These are phyloP conservation scores for Cladosporium austrohemisphaericum DNA, from an alignment of 2,329 filamentous ascomycete species.

Conservation along the genomic window DNA sequence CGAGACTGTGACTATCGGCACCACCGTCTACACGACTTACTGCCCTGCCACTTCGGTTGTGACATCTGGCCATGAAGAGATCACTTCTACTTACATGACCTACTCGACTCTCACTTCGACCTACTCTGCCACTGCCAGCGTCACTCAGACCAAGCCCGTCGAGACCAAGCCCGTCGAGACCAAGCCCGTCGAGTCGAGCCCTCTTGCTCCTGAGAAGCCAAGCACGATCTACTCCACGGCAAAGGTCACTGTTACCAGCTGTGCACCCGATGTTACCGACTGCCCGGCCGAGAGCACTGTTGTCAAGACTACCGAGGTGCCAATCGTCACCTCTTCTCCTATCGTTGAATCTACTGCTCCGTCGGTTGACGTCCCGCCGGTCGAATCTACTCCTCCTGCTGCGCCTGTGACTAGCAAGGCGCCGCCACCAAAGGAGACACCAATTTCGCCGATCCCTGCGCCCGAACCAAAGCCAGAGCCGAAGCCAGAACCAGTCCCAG, in stretches of 20 bases:
- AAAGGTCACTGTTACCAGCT: conserved; percentile 39
- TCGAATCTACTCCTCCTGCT: not conserved
- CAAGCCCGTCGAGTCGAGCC: not conserved
- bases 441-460: not conserved
- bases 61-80: conserved; percentile 1
- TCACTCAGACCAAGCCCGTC: conserved; percentile 2
- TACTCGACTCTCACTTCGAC: conserved; percentile 18
- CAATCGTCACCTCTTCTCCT: not conserved
- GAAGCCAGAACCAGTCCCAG: not conserved
- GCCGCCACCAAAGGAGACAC: not conserved
- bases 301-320: not conserved
- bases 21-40: conserved; percentile 18
- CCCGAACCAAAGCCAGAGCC: not conserved
- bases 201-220: not conserved
- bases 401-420: not conserved
- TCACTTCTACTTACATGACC: conserved; percentile 14
- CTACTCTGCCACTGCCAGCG: conserved; percentile 15
- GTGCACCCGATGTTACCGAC: conserved; percentile 35
- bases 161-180: not conserved
- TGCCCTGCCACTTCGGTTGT: conserved; percentile 11
- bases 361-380: not conserved
- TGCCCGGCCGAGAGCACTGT: conserved; percentile 31
- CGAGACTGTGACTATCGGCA: conserved; percentile 13
- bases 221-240: conserved; percentile 25
- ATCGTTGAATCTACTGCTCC: conserved; percentile 5